Conservation (phyloP, 768 basidiomycete genomes). For the Galerina sulciceps region DNA sequence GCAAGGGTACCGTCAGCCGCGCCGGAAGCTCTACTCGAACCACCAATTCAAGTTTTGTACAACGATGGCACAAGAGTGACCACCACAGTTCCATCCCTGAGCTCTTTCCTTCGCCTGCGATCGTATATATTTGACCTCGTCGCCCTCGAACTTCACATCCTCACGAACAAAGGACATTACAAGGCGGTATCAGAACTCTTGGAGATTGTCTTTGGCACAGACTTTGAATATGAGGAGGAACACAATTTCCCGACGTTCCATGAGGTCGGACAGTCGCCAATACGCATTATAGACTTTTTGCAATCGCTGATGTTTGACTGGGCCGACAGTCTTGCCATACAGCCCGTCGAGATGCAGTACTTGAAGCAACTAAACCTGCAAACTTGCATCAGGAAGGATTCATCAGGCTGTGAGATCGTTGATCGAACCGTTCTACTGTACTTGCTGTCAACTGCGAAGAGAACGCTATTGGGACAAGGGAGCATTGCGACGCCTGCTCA, state of each 20-base stretch:
- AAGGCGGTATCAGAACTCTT: slow-evolving; percentile 77
- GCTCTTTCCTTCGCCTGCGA: slow-evolving; percentile 80
- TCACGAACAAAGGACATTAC: slow-evolving; percentile 77
- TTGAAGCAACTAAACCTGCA: slow-evolving; percentile 69
- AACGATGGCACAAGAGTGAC: slow-evolving; percentile 69
- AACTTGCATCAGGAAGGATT: slow-evolving; percentile 69
- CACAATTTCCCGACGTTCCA: slow-evolving; percentile 61
- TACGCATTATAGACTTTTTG: slow-evolving; percentile 86
- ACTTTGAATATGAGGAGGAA: slow-evolving; percentile 54
- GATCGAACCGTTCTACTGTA: slow-evolving; percentile 75
- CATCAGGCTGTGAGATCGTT: slow-evolving; percentile 80
- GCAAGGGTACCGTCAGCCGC: slow-evolving; percentile 70
- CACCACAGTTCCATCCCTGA: slow-evolving; percentile 70
- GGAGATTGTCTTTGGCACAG: slow-evolving; percentile 79
- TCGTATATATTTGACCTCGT: slow-evolving; percentile 85
- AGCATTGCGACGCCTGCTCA: slow-evolving; percentile 64
- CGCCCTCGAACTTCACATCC: slow-evolving; percentile 86
- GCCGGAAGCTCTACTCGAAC: slow-evolving; percentile 52
- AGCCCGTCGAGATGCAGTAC: slow-evolving; percentile 64
- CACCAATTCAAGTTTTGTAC: slow-evolving; percentile 67
- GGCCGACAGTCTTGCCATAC: slow-evolving; percentile 72
- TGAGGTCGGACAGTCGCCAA: slow-evolving; percentile 80
- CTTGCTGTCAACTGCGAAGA: slow-evolving; percentile 65
- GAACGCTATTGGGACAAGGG: slow-evolving; percentile 69
- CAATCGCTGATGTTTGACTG: slow-evolving; percentile 89